phyloP scores from a whole-genome alignment of 2,329 filamentous ascomycete species.

The Trichoderma atroviride region DNA sequence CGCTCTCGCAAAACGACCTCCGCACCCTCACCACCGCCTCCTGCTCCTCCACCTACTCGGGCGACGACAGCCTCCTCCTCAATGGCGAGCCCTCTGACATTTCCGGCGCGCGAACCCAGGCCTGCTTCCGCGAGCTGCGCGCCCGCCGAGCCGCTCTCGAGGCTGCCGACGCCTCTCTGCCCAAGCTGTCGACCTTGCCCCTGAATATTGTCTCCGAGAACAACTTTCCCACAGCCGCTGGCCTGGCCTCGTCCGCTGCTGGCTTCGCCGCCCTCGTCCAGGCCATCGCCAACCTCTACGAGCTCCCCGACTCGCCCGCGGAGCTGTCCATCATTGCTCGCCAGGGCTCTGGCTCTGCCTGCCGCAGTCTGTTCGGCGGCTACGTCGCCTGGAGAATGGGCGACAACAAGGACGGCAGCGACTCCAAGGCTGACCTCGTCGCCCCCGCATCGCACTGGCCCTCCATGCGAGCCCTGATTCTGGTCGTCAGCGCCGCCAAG shows the following conservation, averaged over 20 bases:
- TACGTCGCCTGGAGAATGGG: slow-evolving; percentile 96
- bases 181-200: slow-evolving; percentile 75
- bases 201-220: slow-evolving; percentile 92
- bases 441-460: slow-evolving; percentile 92
- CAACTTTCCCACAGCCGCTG: slow-evolving; percentile 98
- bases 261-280: slow-evolving; percentile 74
- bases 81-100: slow-evolving; percentile 85
- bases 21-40: slow-evolving; percentile 95
- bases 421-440: slow-evolving; percentile 86
- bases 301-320: slow-evolving; percentile 76
- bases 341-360: slow-evolving; percentile 93
- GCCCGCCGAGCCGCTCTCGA: slow-evolving; percentile 77
- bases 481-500: slow-evolving; percentile 91
- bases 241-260: slow-evolving; percentile 73
- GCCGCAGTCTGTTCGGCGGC: slow-evolving; percentile 88
- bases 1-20: slow-evolving; percentile 89
- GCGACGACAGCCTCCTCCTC: slow-evolving; percentile 73
- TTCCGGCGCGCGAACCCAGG: slow-evolving; percentile 85
- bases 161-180: slow-evolving; percentile 69
- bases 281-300: slow-evolving; percentile 89
- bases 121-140: slow-evolving; percentile 87
- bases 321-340: slow-evolving; percentile 88
- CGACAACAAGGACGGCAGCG: slow-evolving; percentile 72
- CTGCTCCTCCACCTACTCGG: slow-evolving; percentile 72
- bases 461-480: slow-evolving; percentile 86